Conservation (phyloP, 2,329 filamentous ascomycete genomes). For the Botrytis galanthina region DNA sequence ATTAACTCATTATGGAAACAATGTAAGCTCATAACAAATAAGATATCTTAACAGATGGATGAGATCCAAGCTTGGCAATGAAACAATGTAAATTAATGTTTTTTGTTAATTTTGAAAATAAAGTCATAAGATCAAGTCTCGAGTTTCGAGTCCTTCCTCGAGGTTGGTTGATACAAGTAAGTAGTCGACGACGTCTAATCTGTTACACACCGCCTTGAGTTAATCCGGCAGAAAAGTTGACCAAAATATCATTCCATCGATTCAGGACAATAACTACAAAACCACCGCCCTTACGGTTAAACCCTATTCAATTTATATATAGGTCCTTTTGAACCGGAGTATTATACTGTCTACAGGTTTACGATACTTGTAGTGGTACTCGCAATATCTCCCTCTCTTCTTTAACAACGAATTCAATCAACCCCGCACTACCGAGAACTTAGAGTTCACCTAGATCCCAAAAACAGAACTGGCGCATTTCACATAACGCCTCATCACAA, state of each 20-base stretch:
- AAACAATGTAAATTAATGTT: neutral
- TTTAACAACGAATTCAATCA: neutral
- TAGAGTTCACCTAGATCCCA: neutral
- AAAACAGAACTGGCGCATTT: neutral
- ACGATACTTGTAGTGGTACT: neutral
- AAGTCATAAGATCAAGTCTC: neutral
- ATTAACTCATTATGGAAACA: neutral
- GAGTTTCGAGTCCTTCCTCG: neutral
- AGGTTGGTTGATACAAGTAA: neutral
- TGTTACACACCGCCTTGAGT: neutral
- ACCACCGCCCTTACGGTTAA: neutral
- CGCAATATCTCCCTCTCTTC: neutral
- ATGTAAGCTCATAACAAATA: neutral
- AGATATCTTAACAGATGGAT: neutral
- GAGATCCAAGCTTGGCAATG: neutral
- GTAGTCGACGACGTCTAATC: neutral
- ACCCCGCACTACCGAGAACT: conserved; percentile 2
- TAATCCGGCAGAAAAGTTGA: conserved; percentile 11
- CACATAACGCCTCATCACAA: neutral
- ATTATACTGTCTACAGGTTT: neutral
- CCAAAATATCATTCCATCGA: conserved; percentile 6
- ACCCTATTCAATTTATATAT: neutral
- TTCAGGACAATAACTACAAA: neutral
- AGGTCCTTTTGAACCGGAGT: neutral
- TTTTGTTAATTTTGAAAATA: conserved; percentile 7